A percentile compares a stretch with the other conserved stretches of the same genome.
Conservation (phyloP, 2,329 filamentous ascomycete species). For the Calonectria ilicicola region DNA sequence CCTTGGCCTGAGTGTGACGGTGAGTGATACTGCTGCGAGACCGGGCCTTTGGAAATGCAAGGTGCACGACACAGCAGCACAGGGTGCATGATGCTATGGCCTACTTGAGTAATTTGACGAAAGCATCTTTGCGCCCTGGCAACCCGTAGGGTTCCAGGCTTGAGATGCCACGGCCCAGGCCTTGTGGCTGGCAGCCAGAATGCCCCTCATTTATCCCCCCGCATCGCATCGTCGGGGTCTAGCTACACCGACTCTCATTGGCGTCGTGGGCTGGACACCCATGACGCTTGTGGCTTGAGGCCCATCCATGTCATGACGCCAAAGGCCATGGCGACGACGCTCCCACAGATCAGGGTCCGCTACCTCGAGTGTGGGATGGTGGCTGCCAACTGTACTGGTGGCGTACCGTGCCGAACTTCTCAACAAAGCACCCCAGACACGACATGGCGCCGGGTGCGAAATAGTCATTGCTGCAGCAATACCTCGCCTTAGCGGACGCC, state of each 20-base stretch:
- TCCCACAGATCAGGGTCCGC: conserved; percentile 8
- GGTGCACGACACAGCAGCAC: neutral
- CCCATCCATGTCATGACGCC: conserved; percentile 12
- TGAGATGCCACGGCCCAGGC: conserved; percentile 10
- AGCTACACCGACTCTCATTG: conserved; percentile 26
- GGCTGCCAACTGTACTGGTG: conserved; percentile 9
- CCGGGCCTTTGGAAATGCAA: conserved; percentile 7
- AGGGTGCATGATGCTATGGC: neutral
- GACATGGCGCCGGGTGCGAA: neutral
- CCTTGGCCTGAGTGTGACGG: neutral
- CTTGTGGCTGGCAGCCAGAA: conserved; percentile 23
- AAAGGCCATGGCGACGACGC: conserved; percentile 19
- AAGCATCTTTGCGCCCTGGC: neutral
- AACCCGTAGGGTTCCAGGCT: neutral
- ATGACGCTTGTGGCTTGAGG: conserved; percentile 14
- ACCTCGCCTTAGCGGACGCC: conserved; percentile 20
- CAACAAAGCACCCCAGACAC: conserved; percentile 34
- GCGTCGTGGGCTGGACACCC: conserved; percentile 3
- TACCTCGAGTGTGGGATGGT: neutral
- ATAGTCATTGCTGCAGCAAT: conserved; percentile 8
- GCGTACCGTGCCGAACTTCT: conserved; percentile 24
- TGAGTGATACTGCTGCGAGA: conserved; percentile 7
- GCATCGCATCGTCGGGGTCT: conserved; percentile 40
- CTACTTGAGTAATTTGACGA: neutral
- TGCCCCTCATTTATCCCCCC: conserved; percentile 38